A percentile compares a stretch with the other conserved stretches of the same genome.
Conservation (phyloP, 1,284 basidiomycete species). For the Heterobasidion parviporum region DNA sequence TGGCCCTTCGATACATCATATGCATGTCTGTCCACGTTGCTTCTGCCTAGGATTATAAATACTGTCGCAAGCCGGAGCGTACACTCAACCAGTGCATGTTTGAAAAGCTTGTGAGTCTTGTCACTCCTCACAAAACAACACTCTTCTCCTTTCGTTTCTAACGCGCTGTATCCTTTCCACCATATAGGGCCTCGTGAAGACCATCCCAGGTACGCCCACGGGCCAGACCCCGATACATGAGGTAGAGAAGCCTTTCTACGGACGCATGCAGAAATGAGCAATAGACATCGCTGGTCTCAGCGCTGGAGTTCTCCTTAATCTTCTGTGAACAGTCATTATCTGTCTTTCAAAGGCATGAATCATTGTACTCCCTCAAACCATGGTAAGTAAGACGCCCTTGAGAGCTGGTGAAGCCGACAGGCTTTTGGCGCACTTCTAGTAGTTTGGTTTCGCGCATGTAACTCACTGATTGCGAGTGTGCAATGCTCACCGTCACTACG, state of each 20-base stretch:
- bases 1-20: constrained; percentile 4
- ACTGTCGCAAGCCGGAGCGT: constrained; percentile 87
- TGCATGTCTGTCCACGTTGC: constrained; percentile 8
- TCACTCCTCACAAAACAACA: neutral
- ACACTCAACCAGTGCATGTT: constrained; percentile 94
- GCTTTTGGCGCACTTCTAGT: neutral
- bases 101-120: constrained; percentile 76
- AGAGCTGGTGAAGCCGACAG: neutral
- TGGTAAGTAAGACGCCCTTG: neutral
- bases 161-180: no score
- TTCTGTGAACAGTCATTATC: neutral
- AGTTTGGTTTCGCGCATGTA: no score
- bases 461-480: no score
- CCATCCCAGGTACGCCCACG: constrained; percentile 85
- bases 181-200: constrained; percentile 80
- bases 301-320: neutral
- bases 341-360: no score
- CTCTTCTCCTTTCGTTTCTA: neutral
- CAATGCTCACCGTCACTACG: no score
- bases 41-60: constrained; percentile 71
- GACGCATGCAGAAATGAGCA: constrained; percentile 59
- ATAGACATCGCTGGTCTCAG: neutral
- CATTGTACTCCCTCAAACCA: no score
- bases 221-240: constrained; percentile 88
- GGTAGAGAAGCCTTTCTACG: constrained; percentile 78